Conservation (phyloP, 331 rosid species). For the Rosa hybrid region DNA sequence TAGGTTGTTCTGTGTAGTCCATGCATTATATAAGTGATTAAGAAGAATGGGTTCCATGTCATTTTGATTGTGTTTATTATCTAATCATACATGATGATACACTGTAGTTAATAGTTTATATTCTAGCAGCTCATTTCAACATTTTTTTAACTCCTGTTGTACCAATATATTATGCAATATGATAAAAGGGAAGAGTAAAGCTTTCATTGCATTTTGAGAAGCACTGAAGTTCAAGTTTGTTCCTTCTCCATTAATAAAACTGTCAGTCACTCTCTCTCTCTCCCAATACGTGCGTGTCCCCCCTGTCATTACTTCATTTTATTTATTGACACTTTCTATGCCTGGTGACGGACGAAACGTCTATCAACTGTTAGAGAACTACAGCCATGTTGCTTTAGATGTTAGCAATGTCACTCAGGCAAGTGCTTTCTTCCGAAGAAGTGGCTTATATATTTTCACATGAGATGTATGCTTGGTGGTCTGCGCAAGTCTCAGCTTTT, state of each 20-base stretch:
- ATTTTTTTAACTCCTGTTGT: slow-evolving; percentile 4
- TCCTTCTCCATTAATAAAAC: slow-evolving; percentile 32
- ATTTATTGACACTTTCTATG: slow-evolving; percentile 26
- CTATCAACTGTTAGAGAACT: slow-evolving; percentile 45
- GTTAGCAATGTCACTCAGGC: slow-evolving; percentile 48
- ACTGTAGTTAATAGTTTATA: neutral
- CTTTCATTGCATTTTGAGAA: slow-evolving; percentile 90
- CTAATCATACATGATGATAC: neutral
- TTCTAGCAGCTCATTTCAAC: neutral
- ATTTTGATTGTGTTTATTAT: neutral
- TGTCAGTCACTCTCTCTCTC: neutral
- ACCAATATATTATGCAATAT: slow-evolving; percentile 60
- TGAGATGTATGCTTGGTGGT: no score
- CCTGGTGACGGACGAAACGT: slow-evolving; percentile 69
- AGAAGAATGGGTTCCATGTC: neutral
- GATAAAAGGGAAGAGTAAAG: slow-evolving; percentile 82
- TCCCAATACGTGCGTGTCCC: no score
- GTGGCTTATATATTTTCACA: no score
- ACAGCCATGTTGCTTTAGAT: slow-evolving; percentile 53
- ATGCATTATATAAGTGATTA: neutral
- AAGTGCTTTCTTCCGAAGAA: no score
- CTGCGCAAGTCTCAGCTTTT: no score
- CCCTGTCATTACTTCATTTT: neutral
- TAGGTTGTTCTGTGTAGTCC: neutral
- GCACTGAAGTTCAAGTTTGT: slow-evolving; percentile 88